A percentile compares a stretch with the other conserved stretches of the same genome.
Evolutionary conservation across 768 basidiomycete species (phyloP).

Genomic region (Lactarius sp.): DNA sequence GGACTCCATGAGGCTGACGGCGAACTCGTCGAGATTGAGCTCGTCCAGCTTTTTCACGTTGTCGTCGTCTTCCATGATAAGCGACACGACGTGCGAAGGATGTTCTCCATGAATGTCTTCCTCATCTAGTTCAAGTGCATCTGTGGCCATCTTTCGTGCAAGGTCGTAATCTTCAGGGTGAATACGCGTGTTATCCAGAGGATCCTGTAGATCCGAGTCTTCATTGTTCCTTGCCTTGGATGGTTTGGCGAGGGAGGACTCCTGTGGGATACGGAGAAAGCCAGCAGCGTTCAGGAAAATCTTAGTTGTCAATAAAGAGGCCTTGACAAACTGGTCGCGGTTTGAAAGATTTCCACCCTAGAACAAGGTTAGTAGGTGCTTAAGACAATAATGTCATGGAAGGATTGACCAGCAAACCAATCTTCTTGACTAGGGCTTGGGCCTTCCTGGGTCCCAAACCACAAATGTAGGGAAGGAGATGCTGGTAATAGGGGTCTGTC

Average conservation of each 20-base stretch:
- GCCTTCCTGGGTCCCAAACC: conserved; percentile 96
- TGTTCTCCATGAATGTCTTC: conserved; percentile 92
- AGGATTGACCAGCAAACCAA: conserved; percentile 61
- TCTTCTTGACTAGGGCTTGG: conserved; percentile 74
- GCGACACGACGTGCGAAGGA: conserved; percentile 81
- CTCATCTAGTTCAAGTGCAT: conserved; percentile 95
- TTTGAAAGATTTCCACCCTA: conserved; percentile 87
- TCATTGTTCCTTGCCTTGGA: conserved; percentile 56
- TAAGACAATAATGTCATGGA: background rate
- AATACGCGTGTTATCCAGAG: conserved; percentile 91
- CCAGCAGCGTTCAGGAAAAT: conserved; percentile 93
- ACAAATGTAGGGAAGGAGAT: conserved; percentile 83
- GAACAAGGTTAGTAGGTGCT: conserved; percentile 12
- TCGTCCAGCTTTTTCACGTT: conserved; percentile 79
- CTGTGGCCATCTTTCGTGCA: conserved; percentile 97
- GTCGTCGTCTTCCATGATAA: conserved; percentile 80
- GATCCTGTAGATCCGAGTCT: conserved; percentile 73
- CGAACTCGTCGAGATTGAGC: conserved; percentile 94
- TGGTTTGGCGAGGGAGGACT: conserved; percentile 50
- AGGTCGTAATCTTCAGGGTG: conserved; percentile 98
- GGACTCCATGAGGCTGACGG: conserved; percentile 81
- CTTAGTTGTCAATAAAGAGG: conserved; percentile 71
- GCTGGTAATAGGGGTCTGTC: conserved; percentile 82
- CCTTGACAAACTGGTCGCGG: conserved; percentile 83
- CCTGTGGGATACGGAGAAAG: conserved; percentile 81